Conservation (phyloP, 176 grass and related monocot genomes). For the Eleusine indica region DNA sequence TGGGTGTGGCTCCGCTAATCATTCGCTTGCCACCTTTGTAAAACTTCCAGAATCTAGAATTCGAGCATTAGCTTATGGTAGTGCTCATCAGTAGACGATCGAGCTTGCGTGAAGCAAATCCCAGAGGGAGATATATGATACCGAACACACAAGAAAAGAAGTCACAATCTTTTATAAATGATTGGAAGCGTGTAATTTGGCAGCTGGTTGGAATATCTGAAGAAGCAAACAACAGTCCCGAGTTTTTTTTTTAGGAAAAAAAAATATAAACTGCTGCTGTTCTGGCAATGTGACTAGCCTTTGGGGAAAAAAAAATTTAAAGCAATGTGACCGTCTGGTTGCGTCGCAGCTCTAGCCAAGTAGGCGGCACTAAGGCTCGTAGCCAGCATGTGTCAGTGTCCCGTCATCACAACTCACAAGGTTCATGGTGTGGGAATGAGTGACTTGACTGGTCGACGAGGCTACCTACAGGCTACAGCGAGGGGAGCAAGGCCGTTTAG, state of each 20-base stretch:
- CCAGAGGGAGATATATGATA: background rate
- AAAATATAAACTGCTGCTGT: background rate
- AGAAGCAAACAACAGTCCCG: background rate
- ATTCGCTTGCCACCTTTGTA: conserved; percentile 3
- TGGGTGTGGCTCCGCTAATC: conserved; percentile 37
- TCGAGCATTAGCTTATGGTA: background rate
- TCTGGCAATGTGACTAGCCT: background rate
- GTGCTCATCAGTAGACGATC: background rate
- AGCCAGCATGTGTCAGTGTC: conserved; percentile 1
- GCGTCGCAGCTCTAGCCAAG: background rate
- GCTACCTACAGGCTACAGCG: background rate
- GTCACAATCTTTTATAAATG: background rate
- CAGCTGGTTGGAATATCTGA: background rate
- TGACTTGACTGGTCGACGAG: background rate
- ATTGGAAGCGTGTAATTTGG: too few relatives aligned
- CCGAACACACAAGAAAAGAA: background rate
- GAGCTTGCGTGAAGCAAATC: conserved; percentile 27
- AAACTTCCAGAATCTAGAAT: background rate
- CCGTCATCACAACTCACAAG: background rate
- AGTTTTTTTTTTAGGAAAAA: too few relatives aligned
- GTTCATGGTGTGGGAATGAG: background rate
- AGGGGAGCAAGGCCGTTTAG: background rate
- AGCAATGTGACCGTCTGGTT: background rate
- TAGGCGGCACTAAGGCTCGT: background rate
- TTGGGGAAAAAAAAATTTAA: too few relatives aligned